Evolutionary conservation across 2,329 filamentous ascomycete species (phyloP).

Genomic region (Pestalotiopsis sp.): DNA sequence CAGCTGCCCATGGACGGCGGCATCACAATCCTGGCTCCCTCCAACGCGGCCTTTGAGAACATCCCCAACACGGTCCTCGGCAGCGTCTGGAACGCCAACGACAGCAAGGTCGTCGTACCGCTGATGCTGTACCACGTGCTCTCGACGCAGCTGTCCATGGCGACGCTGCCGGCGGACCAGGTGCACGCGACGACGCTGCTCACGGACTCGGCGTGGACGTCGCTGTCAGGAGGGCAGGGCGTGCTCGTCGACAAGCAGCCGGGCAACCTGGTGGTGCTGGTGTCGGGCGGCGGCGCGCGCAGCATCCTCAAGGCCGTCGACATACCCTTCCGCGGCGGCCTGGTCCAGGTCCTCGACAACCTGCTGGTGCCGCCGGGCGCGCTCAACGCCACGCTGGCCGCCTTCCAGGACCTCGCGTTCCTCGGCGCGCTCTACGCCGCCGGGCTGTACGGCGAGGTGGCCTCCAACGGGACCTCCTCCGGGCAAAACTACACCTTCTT

Average conservation of each 20-base stretch:
- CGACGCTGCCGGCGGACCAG: constrained; percentile 37
- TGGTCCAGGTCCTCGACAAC: constrained; percentile 55
- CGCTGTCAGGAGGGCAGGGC: constrained; percentile 51
- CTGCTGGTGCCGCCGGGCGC: constrained; percentile 48
- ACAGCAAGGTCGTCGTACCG: constrained; percentile 43
- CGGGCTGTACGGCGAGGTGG: constrained; percentile 40
- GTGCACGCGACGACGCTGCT: constrained; percentile 47
- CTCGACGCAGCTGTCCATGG: constrained; percentile 46
- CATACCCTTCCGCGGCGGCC: constrained; percentile 48
- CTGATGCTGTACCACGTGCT: constrained; percentile 66
- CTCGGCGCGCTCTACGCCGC: constrained; percentile 41
- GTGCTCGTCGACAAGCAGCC: constrained; percentile 48
- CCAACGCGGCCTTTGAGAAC: constrained; percentile 57
- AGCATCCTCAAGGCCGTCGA: constrained; percentile 43
- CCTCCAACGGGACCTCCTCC: constrained; percentile 21
- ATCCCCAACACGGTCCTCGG: constrained; percentile 54
- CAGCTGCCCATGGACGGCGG: constrained; percentile 44
- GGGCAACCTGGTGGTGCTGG: constrained; percentile 40
- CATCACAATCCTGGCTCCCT: constrained; percentile 55
- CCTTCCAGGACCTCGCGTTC: constrained; percentile 41
- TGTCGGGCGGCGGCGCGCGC: constrained; percentile 41
- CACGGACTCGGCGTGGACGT: constrained; percentile 41
- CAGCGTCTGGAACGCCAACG: constrained; percentile 46
- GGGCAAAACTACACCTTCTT: constrained; percentile 53
- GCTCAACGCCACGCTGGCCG: constrained; percentile 35